Conservation (phyloP, 768 basidiomycete species). For the Pisolithus tinctorius region DNA sequence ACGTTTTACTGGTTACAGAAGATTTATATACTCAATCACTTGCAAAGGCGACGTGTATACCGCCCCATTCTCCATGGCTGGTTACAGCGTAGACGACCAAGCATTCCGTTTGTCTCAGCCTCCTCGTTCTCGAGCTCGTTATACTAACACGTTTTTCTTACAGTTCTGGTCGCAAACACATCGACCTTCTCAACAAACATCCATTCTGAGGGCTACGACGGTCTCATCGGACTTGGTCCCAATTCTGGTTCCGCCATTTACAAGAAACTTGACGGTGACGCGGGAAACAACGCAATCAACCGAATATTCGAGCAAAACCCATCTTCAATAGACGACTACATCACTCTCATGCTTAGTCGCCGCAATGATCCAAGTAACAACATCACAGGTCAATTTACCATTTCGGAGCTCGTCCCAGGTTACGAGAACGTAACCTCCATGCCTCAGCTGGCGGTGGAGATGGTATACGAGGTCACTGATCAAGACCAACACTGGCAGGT, state of each 20-base stretch:
- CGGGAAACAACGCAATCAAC: slow-evolving; percentile 55
- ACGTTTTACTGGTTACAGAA: neutral
- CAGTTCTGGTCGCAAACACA: slow-evolving; percentile 60
- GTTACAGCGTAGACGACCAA: slow-evolving; percentile 53
- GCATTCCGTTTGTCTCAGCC: slow-evolving; percentile 48
- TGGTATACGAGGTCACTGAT: slow-evolving; percentile 51
- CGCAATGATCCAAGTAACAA: slow-evolving; percentile 43
- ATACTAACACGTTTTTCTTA: neutral
- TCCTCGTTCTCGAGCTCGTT: neutral
- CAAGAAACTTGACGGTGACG: slow-evolving; percentile 41
- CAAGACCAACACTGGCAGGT: slow-evolving; percentile 81
- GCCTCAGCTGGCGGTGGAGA: slow-evolving; percentile 62
- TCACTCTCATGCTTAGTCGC: slow-evolving; percentile 64
- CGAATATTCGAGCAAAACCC: slow-evolving; percentile 58
- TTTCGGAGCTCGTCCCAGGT: slow-evolving; percentile 57
- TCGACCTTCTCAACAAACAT: slow-evolving; percentile 59
- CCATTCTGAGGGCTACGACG: slow-evolving; percentile 55
- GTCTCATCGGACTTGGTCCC: slow-evolving; percentile 75
- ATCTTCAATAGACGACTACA: slow-evolving; percentile 48
- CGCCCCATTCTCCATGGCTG: slow-evolving; percentile 47
- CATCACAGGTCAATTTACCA: slow-evolving; percentile 57
- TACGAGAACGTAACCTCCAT: slow-evolving; percentile 55
- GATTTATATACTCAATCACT: neutral
- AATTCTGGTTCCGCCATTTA: slow-evolving; percentile 62
- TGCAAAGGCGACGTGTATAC: slow-evolving; percentile 48